Percentiles rank a stretch among this genome's conserved stretches.
Conservation (phyloP, 2,329 filamentous ascomycete genomes). For the Metarhizium anisopliae region DNA sequence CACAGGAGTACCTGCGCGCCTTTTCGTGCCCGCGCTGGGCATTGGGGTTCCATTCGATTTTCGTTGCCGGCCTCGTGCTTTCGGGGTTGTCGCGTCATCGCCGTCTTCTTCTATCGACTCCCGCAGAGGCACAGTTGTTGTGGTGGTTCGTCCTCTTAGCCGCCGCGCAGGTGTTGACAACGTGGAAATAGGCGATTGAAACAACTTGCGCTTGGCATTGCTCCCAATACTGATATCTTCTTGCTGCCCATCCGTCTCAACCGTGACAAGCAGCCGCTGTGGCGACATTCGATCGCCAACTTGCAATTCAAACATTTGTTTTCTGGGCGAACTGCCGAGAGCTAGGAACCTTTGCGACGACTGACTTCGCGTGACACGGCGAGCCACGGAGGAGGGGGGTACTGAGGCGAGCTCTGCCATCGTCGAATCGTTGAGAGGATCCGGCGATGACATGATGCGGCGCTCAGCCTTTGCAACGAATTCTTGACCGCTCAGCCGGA, state of each 20-base stretch:
- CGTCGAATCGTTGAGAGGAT: conserved; percentile 36
- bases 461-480: conserved; percentile 1
- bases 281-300: conserved; percentile 41
- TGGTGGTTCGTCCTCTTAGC: conserved; percentile 29
- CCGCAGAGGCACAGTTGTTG: conserved; percentile 43
- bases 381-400: conserved; percentile 26
- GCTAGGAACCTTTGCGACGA: conserved; percentile 29
- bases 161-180: conserved; percentile 21
- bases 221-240: conserved; percentile 17
- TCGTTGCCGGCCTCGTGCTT: conserved; percentile 36
- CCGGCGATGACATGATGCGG: conserved; percentile 39
- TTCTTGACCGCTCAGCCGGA: conserved; percentile 6
- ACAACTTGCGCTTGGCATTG: conserved; percentile 30
- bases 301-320: conserved; percentile 48
- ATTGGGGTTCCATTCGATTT: conserved; percentile 44
- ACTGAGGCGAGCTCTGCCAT: conserved; percentile 21
- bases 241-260: conserved; percentile 27
- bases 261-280: conserved; percentile 45
- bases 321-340: conserved; percentile 37
- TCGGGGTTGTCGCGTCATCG: conserved; percentile 28
- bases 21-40: conserved; percentile 32
- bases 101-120: conserved; percentile 25
- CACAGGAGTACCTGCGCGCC: conserved; percentile 37
- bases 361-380: conserved; percentile 36
- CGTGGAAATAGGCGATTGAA: conserved; percentile 33